Evolutionary conservation across 2,329 filamentous ascomycete species (phyloP), one percentile per base, ranked within the genome.

Genomic region (Akanthomyces dipterigenus): DNA sequence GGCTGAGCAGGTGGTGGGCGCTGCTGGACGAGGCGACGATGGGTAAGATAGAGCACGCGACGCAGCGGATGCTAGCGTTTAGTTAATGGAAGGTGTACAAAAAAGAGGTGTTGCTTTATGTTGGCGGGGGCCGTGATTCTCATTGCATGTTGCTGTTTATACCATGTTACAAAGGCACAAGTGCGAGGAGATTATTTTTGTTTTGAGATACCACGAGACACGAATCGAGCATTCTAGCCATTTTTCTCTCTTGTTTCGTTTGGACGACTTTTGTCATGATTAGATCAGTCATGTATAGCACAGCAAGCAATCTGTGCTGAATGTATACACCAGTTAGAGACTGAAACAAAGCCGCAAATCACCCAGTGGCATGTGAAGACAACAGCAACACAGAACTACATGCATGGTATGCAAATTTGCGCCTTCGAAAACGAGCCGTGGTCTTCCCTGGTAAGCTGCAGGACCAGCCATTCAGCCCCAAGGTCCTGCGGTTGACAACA

Each of bases 1-100:
- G 76, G 58, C 70, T 88, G 64, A 76, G 75, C 64, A 73, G 74
- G 51, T 84, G 81, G 78, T 83, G 78, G 69, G 67, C 68, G 28
- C 68, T 76, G 49, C 70, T 86, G 55, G 82, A 83, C 64, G 75
- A 71, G 3, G 75, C 71, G 64, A 72, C 79, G 1, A 72, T 72
- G 67, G 75, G 67, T 3, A 83, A 78, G 72, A 69, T 86, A 62
- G 76, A 78, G 48, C 78, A 73, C 68, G 82, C 80, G 28, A 24
- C 58, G 28, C 58, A 60, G 28, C 36, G 18, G 58, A 60, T 54
- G 40, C 28, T 46, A 1, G 22, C 50, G 16, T 31, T 40, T 31
- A 40, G 58, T 28, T 56, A 51, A n/a, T 12, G 18, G 45, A 46
- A 6, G 4, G 31, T 45, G 20, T 48, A 48, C 8, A 48, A 45